These are phyloP conservation scores for Wilcoxina mikolae DNA, from an alignment of 495 filamentous ascomycete species.

Conservation along the genomic window DNA sequence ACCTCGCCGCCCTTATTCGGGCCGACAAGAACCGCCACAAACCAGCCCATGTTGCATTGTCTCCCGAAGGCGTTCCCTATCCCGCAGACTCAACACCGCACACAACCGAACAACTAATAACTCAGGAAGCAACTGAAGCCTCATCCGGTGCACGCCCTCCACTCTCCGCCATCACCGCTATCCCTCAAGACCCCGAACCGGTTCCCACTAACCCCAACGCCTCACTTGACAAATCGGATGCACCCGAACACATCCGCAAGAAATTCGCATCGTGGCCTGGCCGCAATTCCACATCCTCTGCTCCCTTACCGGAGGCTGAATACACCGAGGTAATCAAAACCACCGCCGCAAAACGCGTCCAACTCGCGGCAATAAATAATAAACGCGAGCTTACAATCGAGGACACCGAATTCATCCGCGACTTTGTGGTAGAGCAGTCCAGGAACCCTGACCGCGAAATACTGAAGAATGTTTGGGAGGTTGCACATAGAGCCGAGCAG, in stretches of 20 bases:
- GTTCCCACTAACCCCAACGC: background rate
- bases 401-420: background rate
- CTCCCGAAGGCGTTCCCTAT: no score
- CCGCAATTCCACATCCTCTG: background rate
- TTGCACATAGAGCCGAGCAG: background rate
- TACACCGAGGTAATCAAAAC: background rate
- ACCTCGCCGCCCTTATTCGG: background rate
- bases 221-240: no score
- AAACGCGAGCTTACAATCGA: background rate
- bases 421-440: conserved; percentile 1
- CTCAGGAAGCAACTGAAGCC: background rate
- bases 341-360: background rate
- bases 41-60: no score
- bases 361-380: background rate
- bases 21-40: no score
- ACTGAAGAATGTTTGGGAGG: background rate
- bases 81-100: background rate
- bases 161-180: no score
- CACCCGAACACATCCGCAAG: no score
- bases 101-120: background rate
- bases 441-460: background rate
- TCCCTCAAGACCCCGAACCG: no score
- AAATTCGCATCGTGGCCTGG: no score
- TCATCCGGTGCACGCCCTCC: no score
- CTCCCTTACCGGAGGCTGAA: background rate